phyloP scores from a whole-genome alignment of 192 early-diverging fungal species.

The Backusella westeae region DNA sequence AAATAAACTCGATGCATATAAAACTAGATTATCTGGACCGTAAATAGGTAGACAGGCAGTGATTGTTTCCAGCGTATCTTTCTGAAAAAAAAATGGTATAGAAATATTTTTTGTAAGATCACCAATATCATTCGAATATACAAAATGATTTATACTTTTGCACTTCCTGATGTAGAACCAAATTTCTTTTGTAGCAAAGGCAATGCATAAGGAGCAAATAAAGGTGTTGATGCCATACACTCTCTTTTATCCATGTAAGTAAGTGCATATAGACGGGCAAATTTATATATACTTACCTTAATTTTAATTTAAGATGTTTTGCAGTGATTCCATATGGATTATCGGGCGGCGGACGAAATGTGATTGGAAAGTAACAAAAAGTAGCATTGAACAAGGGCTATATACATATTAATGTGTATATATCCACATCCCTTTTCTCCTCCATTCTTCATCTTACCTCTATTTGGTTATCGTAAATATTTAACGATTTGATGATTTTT shows the following conservation, averaged over 20 bases:
- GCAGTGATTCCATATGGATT: conserved; percentile 94
- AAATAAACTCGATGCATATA: conserved; percentile 70
- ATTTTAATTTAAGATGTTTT: conserved; percentile 79
- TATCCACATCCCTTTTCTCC: not conserved
- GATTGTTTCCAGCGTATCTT: conserved; percentile 90
- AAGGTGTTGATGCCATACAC: conserved; percentile 79
- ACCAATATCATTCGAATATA: too few relatives aligned
- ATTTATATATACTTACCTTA: conserved; percentile 45
- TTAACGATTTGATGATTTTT: conserved; percentile 70
- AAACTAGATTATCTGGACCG: conserved; percentile 59
- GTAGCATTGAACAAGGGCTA: conserved; percentile 93
- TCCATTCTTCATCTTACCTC: conserved; percentile 49
- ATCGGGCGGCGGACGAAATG: conserved; percentile 92
- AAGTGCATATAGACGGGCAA: not conserved
- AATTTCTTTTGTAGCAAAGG: conserved; percentile 91
- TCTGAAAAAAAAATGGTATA: conserved; percentile 33
- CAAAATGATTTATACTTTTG: conserved; percentile 60
- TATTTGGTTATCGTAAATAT: conserved; percentile 64
- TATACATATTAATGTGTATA: conserved; percentile 8
- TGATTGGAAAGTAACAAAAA: conserved; percentile 99
- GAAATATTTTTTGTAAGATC: not conserved
- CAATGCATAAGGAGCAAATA: conserved; percentile 77
- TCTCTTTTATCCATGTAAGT: conserved; percentile 34
- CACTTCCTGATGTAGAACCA: conserved; percentile 74
- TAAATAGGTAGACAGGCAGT: conserved; percentile 77